phyloP scores from a whole-genome alignment of 2,329 filamentous ascomycete genomes.

The Hypoxylon sp. region DNA sequence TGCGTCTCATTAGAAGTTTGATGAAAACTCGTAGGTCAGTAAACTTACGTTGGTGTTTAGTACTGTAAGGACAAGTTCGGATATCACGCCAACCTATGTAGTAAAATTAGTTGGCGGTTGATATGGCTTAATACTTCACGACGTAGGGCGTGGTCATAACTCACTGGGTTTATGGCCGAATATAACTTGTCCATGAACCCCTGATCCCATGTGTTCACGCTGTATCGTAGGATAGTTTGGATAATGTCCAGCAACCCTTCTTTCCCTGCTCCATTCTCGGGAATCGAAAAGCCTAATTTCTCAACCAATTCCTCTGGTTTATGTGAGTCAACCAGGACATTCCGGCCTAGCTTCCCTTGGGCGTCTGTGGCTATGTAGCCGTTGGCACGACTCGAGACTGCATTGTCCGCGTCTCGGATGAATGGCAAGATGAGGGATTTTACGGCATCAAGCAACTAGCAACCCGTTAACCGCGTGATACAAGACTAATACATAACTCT shows the following conservation, averaged over 20 bases:
- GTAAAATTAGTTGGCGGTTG: constrained; percentile 2
- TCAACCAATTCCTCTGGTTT: constrained; percentile 71
- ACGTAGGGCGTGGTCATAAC: constrained; percentile 47
- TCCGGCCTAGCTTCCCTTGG: constrained; percentile 57
- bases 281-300: constrained; percentile 72
- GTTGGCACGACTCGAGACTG: constrained; percentile 66
- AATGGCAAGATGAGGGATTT: constrained; percentile 79
- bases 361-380: constrained; percentile 64
- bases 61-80: constrained; percentile 86
- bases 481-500: background rate
- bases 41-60: constrained; percentile 87
- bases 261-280: constrained; percentile 69
- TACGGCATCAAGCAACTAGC: constrained; percentile 77
- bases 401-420: constrained; percentile 78
- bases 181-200: constrained; percentile 98
- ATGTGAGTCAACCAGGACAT: constrained; percentile 75
- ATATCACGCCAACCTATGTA: constrained; percentile 80
- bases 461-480: constrained; percentile 22
- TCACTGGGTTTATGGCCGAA: constrained; percentile 85
- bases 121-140: background rate
- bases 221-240: constrained; percentile 81
- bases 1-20: constrained; percentile 58
- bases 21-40: background rate
- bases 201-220: constrained; percentile 98
- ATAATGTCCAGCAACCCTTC: constrained; percentile 82